These are phyloP conservation scores for Dryadomyces quercus-mongolicae DNA, from an alignment of 2,329 filamentous ascomycete genomes.

Conservation along the genomic window DNA sequence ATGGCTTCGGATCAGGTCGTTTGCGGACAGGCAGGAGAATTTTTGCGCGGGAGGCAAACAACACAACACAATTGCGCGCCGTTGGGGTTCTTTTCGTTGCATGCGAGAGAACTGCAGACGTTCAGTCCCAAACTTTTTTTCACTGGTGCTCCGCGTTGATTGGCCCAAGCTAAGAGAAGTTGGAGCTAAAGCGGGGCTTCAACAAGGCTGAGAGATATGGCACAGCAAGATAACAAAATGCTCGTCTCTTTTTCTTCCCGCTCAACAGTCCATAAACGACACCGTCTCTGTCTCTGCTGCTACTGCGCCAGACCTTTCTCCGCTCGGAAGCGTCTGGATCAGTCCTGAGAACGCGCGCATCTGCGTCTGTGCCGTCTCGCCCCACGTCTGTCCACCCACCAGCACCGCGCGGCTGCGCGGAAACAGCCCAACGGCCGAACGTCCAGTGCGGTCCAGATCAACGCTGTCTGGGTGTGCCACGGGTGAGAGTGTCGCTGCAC, in stretches of 20 bases:
- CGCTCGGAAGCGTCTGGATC: conserved; percentile 7
- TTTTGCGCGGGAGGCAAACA: too few relatives aligned
- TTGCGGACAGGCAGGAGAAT: too few relatives aligned
- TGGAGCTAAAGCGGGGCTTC: conserved; percentile 1
- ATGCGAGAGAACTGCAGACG: too few relatives aligned
- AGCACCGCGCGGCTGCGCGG: conserved; percentile 8
- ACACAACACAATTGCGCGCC: too few relatives aligned
- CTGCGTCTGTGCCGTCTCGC: conserved; percentile 9
- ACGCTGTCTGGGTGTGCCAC: neutral
- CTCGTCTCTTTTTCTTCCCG: neutral
- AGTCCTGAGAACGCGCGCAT: conserved; percentile 9
- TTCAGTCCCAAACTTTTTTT: neutral
- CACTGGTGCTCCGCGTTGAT: neutral
- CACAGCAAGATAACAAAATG: neutral
- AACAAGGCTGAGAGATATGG: neutral
- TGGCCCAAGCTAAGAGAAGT: neutral
- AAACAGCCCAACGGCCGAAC: conserved; percentile 10
- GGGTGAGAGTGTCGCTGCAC: neutral
- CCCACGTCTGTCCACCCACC: conserved; percentile 10
- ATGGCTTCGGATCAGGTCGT: conserved; percentile 25
- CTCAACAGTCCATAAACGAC: conserved; percentile 6
- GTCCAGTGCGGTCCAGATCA: conserved; percentile 10
- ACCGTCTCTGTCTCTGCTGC: neutral
- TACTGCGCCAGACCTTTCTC: neutral
- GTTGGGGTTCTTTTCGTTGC: too few relatives aligned